Evolutionary conservation across 2,329 filamentous ascomycete genomes (phyloP).

Genomic region (Pseudogymnoascus pannorum): DNA sequence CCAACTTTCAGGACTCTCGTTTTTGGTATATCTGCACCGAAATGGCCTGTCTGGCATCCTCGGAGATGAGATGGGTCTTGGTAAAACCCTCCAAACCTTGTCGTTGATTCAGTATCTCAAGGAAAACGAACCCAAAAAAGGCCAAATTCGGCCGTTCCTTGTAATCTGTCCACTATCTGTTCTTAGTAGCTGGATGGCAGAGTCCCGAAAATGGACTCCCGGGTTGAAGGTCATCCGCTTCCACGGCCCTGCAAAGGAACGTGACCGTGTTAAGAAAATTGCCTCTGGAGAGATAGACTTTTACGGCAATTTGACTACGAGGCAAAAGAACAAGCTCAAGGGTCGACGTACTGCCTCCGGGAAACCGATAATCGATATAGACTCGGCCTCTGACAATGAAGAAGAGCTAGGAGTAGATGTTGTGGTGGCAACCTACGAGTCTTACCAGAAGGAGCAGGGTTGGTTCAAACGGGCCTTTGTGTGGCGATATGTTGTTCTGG

Average conservation of each 20-base stretch:
- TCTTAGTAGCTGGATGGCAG: conserved; percentile 40
- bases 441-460: conserved; percentile 35
- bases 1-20: conserved; percentile 42
- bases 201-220: conserved; percentile 41
- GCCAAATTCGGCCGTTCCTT: conserved; percentile 35
- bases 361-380: conserved; percentile 18
- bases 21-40: conserved; percentile 38
- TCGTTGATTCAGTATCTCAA: conserved; percentile 42
- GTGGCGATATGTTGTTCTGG: conserved; percentile 45
- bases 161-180: conserved; percentile 46
- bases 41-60: conserved; percentile 39
- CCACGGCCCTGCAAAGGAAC: conserved; percentile 38
- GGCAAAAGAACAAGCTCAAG: conserved; percentile 23
- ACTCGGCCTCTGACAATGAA: conserved; percentile 26
- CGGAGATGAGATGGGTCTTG: conserved; percentile 44
- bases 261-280: conserved; percentile 39
- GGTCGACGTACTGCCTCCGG: conserved; percentile 17
- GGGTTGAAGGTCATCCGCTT: conserved; percentile 39
- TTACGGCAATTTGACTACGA: conserved; percentile 33
- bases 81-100: conserved; percentile 43
- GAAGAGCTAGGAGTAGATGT: conserved; percentile 32
- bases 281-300: conserved; percentile 38
- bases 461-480: conserved; percentile 45
- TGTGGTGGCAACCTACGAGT: conserved; percentile 44
- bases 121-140: conserved; percentile 32